Conservation (phyloP, 2,329 filamentous ascomycete genomes). For the Pestalotiopsis sp. region DNA sequence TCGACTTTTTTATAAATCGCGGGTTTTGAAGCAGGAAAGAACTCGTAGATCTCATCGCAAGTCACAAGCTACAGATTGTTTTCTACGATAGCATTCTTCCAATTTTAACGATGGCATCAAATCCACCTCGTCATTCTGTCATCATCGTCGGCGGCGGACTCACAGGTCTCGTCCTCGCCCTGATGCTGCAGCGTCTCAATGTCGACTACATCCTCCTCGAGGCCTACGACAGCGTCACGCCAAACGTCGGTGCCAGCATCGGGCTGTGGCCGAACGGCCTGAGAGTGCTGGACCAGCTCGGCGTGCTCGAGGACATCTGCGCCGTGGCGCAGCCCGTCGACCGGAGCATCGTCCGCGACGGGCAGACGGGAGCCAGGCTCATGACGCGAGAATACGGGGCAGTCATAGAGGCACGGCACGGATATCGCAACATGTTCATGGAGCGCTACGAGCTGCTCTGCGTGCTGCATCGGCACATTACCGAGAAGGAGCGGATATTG, state of each 20-base stretch:
- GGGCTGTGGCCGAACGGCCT: background rate
- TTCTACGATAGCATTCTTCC: too few species aligned
- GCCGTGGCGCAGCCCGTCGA: background rate
- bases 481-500: background rate
- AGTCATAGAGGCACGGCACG: background rate
- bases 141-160: background rate
- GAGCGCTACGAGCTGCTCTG: background rate
- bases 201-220: constrained; percentile 3
- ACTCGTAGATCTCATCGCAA: too few species aligned
- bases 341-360: background rate
- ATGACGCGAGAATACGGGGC: background rate
- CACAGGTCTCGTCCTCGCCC: background rate
- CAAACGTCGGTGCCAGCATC: background rate
- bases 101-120: background rate
- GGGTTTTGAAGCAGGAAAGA: too few species aligned
- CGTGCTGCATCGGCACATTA: background rate
- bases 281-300: background rate
- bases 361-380: background rate
- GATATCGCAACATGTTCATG: background rate
- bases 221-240: background rate
- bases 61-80: too few species aligned
- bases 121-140: background rate
- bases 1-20: background rate
- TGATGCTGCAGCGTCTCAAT: background rate
- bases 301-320: background rate